Percentiles rank a stretch among this genome's conserved stretches.
Conservation (phyloP, 148 eudicot genomes). For the Amaranthus cruentus region DNA sequence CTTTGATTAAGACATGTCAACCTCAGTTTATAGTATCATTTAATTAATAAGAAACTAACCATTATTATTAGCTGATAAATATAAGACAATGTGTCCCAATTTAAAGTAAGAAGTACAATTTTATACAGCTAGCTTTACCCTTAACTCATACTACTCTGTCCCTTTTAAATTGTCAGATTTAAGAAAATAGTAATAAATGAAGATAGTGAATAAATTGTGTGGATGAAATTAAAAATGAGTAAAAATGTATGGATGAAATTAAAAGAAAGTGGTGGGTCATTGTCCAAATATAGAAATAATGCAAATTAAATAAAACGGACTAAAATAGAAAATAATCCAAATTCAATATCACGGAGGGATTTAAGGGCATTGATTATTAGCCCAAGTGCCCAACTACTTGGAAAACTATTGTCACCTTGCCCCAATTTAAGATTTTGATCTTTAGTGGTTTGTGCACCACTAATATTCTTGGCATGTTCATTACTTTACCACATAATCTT, state of each 20-base stretch:
- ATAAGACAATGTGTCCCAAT: conserved; percentile 12
- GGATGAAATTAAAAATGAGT: too few species aligned
- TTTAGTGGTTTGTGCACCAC: not conserved
- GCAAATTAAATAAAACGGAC: too few species aligned
- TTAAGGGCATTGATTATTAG: conserved; percentile 17
- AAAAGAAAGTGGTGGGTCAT: too few species aligned
- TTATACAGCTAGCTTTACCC: conserved; percentile 14
- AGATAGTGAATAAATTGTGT: too few species aligned
- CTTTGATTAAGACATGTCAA: conserved; percentile 27
- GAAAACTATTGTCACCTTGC: conserved; percentile 20
- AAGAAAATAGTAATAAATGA: too few species aligned
- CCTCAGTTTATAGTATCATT: conserved; percentile 24
- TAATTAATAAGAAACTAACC: conserved; percentile 19
- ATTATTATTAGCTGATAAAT: conserved; percentile 13
- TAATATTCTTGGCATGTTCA: not conserved
- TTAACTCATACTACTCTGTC: too few species aligned
- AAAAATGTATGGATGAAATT: too few species aligned
- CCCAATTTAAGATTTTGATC: not conserved
- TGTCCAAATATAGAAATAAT: too few species aligned
- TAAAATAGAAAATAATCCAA: too few species aligned
- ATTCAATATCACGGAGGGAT: too few species aligned
- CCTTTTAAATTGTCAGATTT: too few species aligned
- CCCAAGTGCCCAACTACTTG: conserved; percentile 30
- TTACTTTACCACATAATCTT: too few species aligned
- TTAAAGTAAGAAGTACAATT: conserved; percentile 12